Percentiles rank a stretch among this genome's conserved stretches.
phyloP scores from a whole-genome alignment of 208 protist genomes.

The Herpetomonas samuelpessoai region DNA sequence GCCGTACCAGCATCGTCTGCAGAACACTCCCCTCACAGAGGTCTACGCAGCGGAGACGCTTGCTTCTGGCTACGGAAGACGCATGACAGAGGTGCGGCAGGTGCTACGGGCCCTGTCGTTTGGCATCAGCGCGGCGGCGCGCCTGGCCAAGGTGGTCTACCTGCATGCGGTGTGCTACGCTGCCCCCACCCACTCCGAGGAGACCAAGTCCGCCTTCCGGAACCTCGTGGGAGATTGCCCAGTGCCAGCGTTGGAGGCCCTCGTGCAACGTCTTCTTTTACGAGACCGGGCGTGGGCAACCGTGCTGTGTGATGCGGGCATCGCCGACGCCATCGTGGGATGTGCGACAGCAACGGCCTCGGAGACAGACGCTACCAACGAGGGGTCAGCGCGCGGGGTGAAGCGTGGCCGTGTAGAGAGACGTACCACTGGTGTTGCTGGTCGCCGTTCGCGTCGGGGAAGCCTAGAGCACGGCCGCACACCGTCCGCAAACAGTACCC shows the following conservation, averaged over 20 bases:
- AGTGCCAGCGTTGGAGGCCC: slow-evolving; percentile 21
- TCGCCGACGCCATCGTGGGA: slow-evolving; percentile 34
- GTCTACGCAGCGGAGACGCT: not conserved
- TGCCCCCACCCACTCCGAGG: slow-evolving; percentile 29
- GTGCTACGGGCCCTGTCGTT: slow-evolving; percentile 44
- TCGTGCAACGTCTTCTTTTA: slow-evolving; percentile 36
- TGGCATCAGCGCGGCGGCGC: slow-evolving; percentile 36
- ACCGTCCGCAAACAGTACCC: not conserved
- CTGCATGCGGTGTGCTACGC: slow-evolving; percentile 52
- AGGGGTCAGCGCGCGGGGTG: not conserved
- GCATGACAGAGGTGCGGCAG: slow-evolving; percentile 1
- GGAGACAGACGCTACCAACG: not conserved
- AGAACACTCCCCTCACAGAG: not conserved
- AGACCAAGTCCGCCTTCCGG: slow-evolving; percentile 34
- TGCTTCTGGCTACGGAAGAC: not conserved
- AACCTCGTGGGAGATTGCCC: slow-evolving; percentile 38
- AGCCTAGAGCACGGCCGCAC: not conserved
- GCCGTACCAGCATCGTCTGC: slow-evolving; percentile 23
- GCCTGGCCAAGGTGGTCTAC: slow-evolving; percentile 49
- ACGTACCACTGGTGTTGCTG: not conserved
- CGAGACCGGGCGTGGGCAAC: slow-evolving; percentile 46
- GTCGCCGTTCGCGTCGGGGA: not conserved
- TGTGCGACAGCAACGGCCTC: slow-evolving; percentile 2
- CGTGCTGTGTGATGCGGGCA: slow-evolving; percentile 50
- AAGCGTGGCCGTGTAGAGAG: not conserved